These are phyloP conservation scores for Salix caprea DNA, from an alignment of 345 rosid species.

Conservation along the genomic window DNA sequence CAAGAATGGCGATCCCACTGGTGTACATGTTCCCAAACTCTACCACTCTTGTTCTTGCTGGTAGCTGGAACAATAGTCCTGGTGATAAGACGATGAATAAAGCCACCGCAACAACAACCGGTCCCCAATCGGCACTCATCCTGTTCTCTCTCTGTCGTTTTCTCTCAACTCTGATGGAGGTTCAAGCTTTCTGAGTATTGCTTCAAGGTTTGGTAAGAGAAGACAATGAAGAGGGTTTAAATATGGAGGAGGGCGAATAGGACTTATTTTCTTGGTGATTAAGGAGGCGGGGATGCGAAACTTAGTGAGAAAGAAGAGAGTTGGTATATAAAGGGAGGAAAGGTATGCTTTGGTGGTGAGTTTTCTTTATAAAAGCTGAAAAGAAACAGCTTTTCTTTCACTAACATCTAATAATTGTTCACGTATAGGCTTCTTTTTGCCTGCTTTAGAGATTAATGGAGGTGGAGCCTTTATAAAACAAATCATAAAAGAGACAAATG, in stretches of 20 bases:
- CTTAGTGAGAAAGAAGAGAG: conserved; percentile 36
- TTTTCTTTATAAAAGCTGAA: conserved; percentile 41
- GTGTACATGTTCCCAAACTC: conserved; percentile 96
- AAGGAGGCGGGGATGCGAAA: conserved; percentile 52
- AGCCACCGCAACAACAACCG: conserved; percentile 59
- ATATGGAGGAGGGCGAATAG: conserved; percentile 24
- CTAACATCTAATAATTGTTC: conserved; percentile 22
- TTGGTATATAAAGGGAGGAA: conserved; percentile 33
- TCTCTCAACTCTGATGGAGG: background rate
- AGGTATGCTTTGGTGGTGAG: conserved; percentile 43
- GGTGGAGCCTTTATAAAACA: conserved; percentile 29
- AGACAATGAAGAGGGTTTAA: conserved; percentile 1
- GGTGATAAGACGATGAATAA: conserved; percentile 85
- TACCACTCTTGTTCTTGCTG: conserved; percentile 62
- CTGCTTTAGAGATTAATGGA: conserved; percentile 18
- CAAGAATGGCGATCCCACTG: conserved; percentile 78
- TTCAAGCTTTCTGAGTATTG: background rate
- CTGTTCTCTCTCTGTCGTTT: background rate
- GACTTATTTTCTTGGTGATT: conserved; percentile 40
- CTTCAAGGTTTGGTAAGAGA: background rate
- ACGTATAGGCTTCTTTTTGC: conserved; percentile 21
- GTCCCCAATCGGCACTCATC: conserved; percentile 89
- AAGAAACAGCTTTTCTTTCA: conserved; percentile 14
- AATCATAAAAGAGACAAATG: background rate
- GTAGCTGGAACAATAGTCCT: conserved; percentile 82